A percentile compares a stretch with the other conserved stretches of the same genome.
These are phyloP conservation scores for Tympanopsis confertula DNA, from an alignment of 2,329 filamentous ascomycete species.

Conservation along the genomic window DNA sequence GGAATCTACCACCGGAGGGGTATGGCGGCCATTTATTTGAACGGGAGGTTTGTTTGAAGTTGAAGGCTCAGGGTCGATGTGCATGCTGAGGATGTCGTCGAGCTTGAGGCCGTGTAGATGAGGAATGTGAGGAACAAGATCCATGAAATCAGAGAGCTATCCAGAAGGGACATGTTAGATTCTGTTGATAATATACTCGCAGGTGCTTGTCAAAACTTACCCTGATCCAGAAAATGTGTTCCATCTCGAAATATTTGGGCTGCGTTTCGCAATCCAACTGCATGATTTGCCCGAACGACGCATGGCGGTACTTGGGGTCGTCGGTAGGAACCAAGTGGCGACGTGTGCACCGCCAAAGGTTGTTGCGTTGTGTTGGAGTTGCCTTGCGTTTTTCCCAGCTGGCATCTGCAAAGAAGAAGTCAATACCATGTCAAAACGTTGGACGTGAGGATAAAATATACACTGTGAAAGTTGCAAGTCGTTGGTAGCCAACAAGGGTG, in stretches of 20 bases:
- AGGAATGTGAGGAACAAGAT: conserved; percentile 30
- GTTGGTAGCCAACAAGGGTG: conserved; percentile 31
- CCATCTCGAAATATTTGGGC: conserved; percentile 33
- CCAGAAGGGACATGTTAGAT: background rate
- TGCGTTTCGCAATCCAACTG: conserved; percentile 26
- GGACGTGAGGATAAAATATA: conserved; percentile 7
- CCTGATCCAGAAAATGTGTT: conserved; percentile 36
- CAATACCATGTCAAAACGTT: conserved; percentile 4
- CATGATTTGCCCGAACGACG: conserved; percentile 22
- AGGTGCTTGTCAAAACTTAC: conserved; percentile 14
- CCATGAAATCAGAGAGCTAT: conserved; percentile 34
- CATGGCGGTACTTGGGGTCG: conserved; percentile 19
- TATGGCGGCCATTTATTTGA: too few relatives aligned
- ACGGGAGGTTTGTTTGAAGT: too few relatives aligned
- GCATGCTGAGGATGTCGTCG: conserved; percentile 23
- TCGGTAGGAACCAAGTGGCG: conserved; percentile 28
- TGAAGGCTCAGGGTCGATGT: conserved; percentile 22
- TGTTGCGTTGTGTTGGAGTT: conserved; percentile 26
- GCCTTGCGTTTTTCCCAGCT: conserved; percentile 30
- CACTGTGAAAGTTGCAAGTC: conserved; percentile 33
- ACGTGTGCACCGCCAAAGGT: conserved; percentile 32
- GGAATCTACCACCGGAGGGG: conserved; percentile 9
- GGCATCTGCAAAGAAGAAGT: conserved; percentile 15
- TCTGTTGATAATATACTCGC: too few relatives aligned
- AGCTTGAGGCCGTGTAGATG: conserved; percentile 26